Conservation (phyloP, 768 basidiomycete genomes). For the Mycena pura region DNA sequence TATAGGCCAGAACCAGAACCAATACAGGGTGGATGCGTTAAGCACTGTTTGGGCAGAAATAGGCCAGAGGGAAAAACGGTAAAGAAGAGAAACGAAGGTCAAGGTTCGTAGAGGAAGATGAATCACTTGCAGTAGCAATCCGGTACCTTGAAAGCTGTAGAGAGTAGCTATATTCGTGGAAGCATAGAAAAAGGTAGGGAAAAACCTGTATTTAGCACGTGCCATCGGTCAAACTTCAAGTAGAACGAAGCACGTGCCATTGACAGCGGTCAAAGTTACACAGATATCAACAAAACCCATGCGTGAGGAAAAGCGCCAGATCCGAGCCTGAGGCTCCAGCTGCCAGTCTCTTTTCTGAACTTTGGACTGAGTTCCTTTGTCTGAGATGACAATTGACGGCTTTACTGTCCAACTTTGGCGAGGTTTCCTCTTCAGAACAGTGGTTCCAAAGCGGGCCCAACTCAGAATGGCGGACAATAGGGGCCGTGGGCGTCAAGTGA, state of each 20-base stretch:
- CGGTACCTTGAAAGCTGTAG: constrained; percentile 1
- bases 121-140: not conserved
- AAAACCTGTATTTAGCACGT: no score
- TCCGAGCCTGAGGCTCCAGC: no score
- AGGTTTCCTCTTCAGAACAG: not conserved
- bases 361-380: not conserved
- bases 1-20: constrained; percentile 25
- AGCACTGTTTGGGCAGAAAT: constrained; percentile 26
- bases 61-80: constrained; percentile 6
- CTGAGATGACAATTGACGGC: no score
- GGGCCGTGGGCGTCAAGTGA: constrained; percentile 14
- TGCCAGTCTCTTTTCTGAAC: no score
- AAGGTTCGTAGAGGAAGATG: not conserved
- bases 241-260: no score
- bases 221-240: no score
- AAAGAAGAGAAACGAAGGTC: not conserved
- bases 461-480: not conserved
- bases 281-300: no score
- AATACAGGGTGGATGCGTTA: constrained; percentile 25
- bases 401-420: not conserved
- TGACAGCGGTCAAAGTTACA: no score
- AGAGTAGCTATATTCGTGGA: no score
- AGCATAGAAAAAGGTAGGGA: no score
- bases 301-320: no score
- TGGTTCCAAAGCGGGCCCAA: not conserved